A percentile compares a stretch with the other conserved stretches of the same genome.
Conservation (phyloP, 1,139 yeast genomes). For the Saccharomyces hybrid region DNA sequence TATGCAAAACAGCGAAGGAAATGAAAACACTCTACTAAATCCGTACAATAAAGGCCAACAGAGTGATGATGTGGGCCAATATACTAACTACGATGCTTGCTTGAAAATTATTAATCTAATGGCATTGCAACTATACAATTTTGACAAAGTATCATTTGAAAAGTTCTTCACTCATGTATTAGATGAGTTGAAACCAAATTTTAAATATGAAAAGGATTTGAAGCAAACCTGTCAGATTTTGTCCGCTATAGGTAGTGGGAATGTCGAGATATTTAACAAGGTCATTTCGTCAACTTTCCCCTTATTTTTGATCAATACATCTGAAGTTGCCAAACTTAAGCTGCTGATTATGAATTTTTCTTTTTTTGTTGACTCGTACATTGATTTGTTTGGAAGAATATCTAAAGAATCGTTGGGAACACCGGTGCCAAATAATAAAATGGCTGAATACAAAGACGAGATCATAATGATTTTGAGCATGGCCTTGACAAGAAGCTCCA, state of each 20-base stretch:
- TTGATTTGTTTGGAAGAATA: no score
- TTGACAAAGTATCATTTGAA: conserved; percentile 29
- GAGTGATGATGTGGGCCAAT: neutral
- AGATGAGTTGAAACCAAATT: conserved; percentile 51
- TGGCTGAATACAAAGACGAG: conserved; percentile 51
- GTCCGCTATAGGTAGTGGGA: conserved; percentile 46
- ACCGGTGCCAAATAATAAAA: no score
- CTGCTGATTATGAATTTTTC: conserved; percentile 54
- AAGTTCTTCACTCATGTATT: conserved; percentile 38
- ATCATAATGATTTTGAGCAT: conserved; percentile 58
- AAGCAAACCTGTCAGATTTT: conserved; percentile 57
- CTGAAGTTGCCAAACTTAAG: conserved; percentile 47
- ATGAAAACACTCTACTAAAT: conserved; percentile 11
- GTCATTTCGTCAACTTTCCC: conserved; percentile 38
- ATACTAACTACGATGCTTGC: neutral
- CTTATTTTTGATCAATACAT: conserved; percentile 30
- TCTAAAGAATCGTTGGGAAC: no score
- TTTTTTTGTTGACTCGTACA: conserved; percentile 43
- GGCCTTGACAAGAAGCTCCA: conserved; percentile 58
- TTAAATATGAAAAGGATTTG: conserved; percentile 46
- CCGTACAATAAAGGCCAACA: neutral
- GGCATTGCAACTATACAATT: conserved; percentile 26
- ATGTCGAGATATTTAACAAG: conserved; percentile 38
- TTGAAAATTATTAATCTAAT: neutral
- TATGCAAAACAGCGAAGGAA: conserved; percentile 59